Evolutionary conservation across 352 stramenopile species (phyloP), one percentile per base, ranked within the genome.

Genomic region (Pythium brachiatum): DNA sequence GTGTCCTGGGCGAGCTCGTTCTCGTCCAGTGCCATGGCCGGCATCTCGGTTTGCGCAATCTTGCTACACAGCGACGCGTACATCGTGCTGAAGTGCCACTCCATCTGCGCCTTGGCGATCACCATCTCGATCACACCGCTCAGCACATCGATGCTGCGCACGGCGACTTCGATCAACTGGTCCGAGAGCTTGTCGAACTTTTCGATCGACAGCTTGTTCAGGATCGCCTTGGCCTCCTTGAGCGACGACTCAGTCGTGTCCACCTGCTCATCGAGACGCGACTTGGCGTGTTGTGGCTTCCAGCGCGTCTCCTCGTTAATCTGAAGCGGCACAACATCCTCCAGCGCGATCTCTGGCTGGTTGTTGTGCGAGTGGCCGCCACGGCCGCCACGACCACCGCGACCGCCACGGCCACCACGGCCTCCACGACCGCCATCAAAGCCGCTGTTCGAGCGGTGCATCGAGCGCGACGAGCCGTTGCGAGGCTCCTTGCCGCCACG

Each of bases 191-290:
- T 97, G 57, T 98, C 92, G 54, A 99, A 98, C 62, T 98, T 98
- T 46, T 98, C 97, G 32, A 98, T 88, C 46, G 92, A 98, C 43
- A 99, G 80, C 78, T 99, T 98, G 86, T 99, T 99, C 20, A 99
- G 72, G 55, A 99, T 96, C 34, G 95, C 67, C 55, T 97, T 89
- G 32, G 90, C 91, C 64, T 96, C 88, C 65, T 90, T 88, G 43
- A 97, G 63, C 27, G 86, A 90, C 27, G 88, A 78, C n/a, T 94
- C 88, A 6, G 73, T 74, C 27, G 66, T 73, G 66, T 81, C 72
- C 7, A 75, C 68, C 0, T 72, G 63, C 0, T 77, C 72, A 29
- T 87, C 78, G 18, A 88, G 60, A 52, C 70, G 70, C 21, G 76
- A 86, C 60, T 89, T 89, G 29, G 74, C 60, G 51, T 87, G 76